phyloP scores from a whole-genome alignment of 2,329 filamentous ascomycete genomes.

The Diaporthe australafricana region DNA sequence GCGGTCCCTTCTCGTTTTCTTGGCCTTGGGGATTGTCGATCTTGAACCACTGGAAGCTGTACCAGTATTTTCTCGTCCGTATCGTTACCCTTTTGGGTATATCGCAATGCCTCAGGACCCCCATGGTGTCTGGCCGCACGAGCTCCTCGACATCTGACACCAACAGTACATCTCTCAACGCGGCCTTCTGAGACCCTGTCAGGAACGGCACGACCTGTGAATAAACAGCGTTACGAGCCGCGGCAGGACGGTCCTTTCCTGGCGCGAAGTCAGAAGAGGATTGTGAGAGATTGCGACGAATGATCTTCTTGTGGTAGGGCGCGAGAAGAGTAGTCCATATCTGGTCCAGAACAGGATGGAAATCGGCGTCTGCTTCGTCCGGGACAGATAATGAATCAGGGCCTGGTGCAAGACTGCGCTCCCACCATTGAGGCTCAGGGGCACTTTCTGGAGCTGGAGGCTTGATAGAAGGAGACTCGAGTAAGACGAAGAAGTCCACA shows the following conservation, averaged over 20 bases:
- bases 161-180: slow-evolving; percentile 54
- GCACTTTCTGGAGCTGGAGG: neutral
- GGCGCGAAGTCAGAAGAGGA: slow-evolving; percentile 40
- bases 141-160: slow-evolving; percentile 61
- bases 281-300: slow-evolving; percentile 51
- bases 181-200: slow-evolving; percentile 45
- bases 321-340: slow-evolving; percentile 49
- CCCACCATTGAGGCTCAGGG: slow-evolving; percentile 28
- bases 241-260: slow-evolving; percentile 51
- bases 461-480: slow-evolving; percentile 47
- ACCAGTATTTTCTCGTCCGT: slow-evolving; percentile 51
- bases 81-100: slow-evolving; percentile 49
- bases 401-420: neutral
- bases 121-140: slow-evolving; percentile 49
- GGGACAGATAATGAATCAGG: neutral
- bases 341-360: slow-evolving; percentile 50
- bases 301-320: slow-evolving; percentile 52
- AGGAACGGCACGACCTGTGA: slow-evolving; percentile 52
- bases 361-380: slow-evolving; percentile 51
- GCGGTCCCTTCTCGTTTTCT: neutral
- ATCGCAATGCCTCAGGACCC: slow-evolving; percentile 50
- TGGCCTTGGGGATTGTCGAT: slow-evolving; percentile 1
- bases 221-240: slow-evolving; percentile 53
- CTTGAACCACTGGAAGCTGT: slow-evolving; percentile 52
- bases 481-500: slow-evolving; percentile 57